Percentiles rank a stretch among this genome's conserved stretches.
These are phyloP conservation scores for Diaporthe nobilis DNA, from an alignment of 2,329 filamentous ascomycete genomes.

Conservation along the genomic window DNA sequence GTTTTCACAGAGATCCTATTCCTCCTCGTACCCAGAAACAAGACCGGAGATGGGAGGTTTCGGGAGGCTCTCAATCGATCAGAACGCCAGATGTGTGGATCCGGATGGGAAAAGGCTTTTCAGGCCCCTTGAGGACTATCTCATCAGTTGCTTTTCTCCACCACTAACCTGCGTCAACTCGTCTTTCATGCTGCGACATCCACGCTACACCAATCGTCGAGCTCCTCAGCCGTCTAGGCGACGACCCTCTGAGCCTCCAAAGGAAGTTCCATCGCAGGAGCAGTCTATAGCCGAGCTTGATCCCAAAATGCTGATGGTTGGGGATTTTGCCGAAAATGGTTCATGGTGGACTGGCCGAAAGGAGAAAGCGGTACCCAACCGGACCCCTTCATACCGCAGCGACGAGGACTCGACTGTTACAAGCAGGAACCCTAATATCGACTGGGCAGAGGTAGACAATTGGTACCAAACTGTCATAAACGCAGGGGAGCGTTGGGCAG, in stretches of 20 bases:
- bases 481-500: constrained; percentile 77
- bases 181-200: constrained; percentile 71
- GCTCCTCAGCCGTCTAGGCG: constrained; percentile 49
- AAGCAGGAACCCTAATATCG: constrained; percentile 76
- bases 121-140: constrained; percentile 82
- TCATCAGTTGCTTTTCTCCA: constrained; percentile 77
- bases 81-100: constrained; percentile 41
- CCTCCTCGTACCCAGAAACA: constrained; percentile 61
- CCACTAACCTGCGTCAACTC: constrained; percentile 78
- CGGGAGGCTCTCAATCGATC: constrained; percentile 42
- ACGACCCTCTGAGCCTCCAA: constrained; percentile 51
- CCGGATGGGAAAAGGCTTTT: constrained; percentile 75
- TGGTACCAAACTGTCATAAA: constrained; percentile 83
- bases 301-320: constrained; percentile 80
- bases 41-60: constrained; percentile 42
- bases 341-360: constrained; percentile 83
- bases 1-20: constrained; percentile 55
- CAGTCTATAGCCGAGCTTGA: constrained; percentile 74
- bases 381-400: constrained; percentile 52
- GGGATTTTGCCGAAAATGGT: constrained; percentile 85
- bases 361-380: constrained; percentile 53
- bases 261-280: constrained; percentile 53
- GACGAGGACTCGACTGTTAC: constrained; percentile 62
- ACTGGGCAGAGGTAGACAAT: constrained; percentile 78
- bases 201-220: constrained; percentile 45